Evolutionary conservation across 129 eudicot genomes (phyloP).

Genomic region (Erigeron canadensis): DNA sequence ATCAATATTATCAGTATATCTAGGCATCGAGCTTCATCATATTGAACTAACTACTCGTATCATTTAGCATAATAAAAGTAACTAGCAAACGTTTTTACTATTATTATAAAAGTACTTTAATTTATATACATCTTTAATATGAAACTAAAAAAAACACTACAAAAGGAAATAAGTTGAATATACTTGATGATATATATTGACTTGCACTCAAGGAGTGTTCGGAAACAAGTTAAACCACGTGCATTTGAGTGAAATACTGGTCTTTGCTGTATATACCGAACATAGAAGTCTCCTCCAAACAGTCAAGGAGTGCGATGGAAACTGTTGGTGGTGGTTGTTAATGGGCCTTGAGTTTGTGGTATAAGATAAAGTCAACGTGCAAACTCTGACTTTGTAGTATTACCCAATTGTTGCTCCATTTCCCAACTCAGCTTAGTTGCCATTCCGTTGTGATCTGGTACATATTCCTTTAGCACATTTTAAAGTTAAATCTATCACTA

Average conservation of each 20-base stretch:
- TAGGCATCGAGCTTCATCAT: no score
- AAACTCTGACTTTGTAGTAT: constrained; percentile 53
- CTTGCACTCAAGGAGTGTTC: background rate
- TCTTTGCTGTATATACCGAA: background rate
- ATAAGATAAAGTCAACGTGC: constrained; percentile 48
- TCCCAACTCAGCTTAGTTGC: constrained; percentile 75
- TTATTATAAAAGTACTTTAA: no score
- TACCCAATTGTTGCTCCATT: constrained; percentile 77
- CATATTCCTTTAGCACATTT: constrained; percentile 48
- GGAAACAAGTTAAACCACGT: background rate
- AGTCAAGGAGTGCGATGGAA: no score
- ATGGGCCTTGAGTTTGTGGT: background rate
- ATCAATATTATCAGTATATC: no score
- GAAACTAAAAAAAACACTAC: background rate
- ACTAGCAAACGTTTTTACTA: no score
- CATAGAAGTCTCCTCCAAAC: no score
- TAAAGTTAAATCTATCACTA: background rate
- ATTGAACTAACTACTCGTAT: no score
- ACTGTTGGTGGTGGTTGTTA: background rate
- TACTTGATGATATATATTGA: background rate
- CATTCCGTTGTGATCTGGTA: constrained; percentile 55
- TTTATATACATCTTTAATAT: no score
- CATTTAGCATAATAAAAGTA: no score
- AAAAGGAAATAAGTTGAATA: background rate
- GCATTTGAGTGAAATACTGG: background rate